Evolutionary conservation across 345 rosid genomes (phyloP).

Genomic region (Salix brachista): DNA sequence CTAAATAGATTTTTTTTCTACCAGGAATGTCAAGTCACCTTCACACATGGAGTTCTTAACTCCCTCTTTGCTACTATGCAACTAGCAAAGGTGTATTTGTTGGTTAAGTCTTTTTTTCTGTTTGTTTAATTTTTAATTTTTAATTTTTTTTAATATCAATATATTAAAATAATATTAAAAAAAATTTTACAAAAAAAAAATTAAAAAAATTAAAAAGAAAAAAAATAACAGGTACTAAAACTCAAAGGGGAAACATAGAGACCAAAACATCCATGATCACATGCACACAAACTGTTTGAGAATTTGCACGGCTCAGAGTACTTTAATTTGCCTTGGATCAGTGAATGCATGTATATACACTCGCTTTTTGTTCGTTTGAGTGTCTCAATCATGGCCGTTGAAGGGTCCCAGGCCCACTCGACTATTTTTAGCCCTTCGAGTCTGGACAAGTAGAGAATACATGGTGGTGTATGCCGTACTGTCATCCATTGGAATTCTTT

Average conservation of each 20-base stretch:
- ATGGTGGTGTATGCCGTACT: background rate
- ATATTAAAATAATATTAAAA: too few species aligned
- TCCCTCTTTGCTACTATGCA: too few species aligned
- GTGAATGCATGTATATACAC: background rate
- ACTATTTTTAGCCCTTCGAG: background rate
- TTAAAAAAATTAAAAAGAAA: too few species aligned
- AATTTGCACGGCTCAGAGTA: background rate
- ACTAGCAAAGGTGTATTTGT: too few species aligned
- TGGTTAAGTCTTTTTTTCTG: too few species aligned
- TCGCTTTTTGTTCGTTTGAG: constrained; percentile 21
- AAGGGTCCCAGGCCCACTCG: constrained; percentile 21
- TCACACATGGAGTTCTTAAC: background rate
- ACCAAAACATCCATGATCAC: background rate
- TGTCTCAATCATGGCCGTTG: constrained; percentile 37
- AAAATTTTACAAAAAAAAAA: too few species aligned
- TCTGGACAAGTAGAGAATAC: background rate
- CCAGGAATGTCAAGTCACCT: background rate
- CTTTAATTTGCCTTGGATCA: background rate
- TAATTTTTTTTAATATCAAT: too few species aligned
- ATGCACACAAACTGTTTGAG: background rate
- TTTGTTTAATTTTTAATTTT: too few species aligned
- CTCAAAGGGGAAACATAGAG: background rate
- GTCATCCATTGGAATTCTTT: background rate
- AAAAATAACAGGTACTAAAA: too few species aligned
- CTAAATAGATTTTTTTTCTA: background rate